Conservation (phyloP, 2,329 filamentous ascomycete species). For the Fusarium tuaranense region DNA sequence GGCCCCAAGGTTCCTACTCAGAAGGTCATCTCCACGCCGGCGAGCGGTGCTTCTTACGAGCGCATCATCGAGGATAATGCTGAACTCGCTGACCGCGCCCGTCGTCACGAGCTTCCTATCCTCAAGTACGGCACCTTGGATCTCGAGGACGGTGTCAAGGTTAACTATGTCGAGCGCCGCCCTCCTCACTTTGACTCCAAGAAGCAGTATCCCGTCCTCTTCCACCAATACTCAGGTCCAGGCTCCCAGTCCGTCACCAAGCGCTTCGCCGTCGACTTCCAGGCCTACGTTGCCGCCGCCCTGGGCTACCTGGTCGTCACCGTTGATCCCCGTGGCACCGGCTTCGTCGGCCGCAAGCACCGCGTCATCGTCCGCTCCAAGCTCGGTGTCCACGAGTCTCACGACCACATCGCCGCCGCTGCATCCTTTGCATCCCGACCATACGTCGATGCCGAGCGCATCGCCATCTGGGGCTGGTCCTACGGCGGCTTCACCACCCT, state of each 20-base stretch:
- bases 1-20: constrained; percentile 93
- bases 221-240: constrained; percentile 94
- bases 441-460: constrained; percentile 84
- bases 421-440: constrained; percentile 83
- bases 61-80: constrained; percentile 83
- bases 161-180: constrained; percentile 83
- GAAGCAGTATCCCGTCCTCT: constrained; percentile 92
- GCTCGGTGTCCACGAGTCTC: constrained; percentile 85
- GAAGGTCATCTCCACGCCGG: constrained; percentile 86
- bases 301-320: constrained; percentile 96
- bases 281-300: constrained; percentile 85
- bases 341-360: constrained; percentile 86
- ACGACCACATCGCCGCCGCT: constrained; percentile 91
- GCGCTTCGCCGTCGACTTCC: constrained; percentile 86
- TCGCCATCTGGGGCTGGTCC: constrained; percentile 99
- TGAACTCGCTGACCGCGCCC: constrained; percentile 74
- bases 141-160: constrained; percentile 78
- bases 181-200: constrained; percentile 88
- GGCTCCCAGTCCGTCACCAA: constrained; percentile 91
- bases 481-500: constrained; percentile 96
- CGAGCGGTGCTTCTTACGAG: constrained; percentile 72
- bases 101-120: constrained; percentile 83
- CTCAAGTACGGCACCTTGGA: constrained; percentile 86
- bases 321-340: constrained; percentile 92
- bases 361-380: constrained; percentile 86